phyloP scores from a whole-genome alignment of 306 rosid genomes.

The Chamaecrista fasciculata region DNA sequence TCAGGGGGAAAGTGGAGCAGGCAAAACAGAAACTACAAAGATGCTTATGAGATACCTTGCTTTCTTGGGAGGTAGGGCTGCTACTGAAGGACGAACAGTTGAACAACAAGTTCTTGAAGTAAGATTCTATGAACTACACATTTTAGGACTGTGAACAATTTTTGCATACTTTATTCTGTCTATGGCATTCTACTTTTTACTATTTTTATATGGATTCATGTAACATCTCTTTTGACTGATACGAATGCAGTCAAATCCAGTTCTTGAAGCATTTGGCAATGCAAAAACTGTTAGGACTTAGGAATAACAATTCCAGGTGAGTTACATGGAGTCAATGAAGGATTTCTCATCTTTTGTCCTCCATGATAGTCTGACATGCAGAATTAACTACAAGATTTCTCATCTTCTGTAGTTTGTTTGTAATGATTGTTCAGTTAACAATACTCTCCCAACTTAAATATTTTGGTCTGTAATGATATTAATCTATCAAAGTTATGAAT shows the following conservation, averaged over 20 bases:
- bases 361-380: constrained; percentile 5
- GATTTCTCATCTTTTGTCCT: constrained; percentile 18
- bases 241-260: constrained; percentile 87
- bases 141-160: constrained; percentile 19
- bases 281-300: too few relatives aligned
- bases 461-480: too few relatives aligned
- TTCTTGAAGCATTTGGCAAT: too few relatives aligned
- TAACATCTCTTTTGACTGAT: constrained; percentile 32
- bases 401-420: too few relatives aligned
- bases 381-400: too few relatives aligned
- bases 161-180: constrained; percentile 11
- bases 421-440: too few relatives aligned
- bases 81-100: constrained; percentile 93
- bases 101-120: constrained; percentile 99
- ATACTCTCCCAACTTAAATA: too few relatives aligned
- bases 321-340: constrained; percentile 35
- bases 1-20: too few relatives aligned
- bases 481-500: too few relatives aligned
- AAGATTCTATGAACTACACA: constrained; percentile 34
- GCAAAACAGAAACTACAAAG: too few relatives aligned
- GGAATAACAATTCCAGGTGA: constrained; percentile 97
- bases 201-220: constrained; percentile 15
- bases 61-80: constrained; percentile 90
- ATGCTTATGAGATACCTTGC: constrained; percentile 93
- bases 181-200: constrained; percentile 13